These are phyloP conservation scores for Botrytis fragariae DNA, from an alignment of 2,329 filamentous ascomycete genomes.

Conservation along the genomic window DNA sequence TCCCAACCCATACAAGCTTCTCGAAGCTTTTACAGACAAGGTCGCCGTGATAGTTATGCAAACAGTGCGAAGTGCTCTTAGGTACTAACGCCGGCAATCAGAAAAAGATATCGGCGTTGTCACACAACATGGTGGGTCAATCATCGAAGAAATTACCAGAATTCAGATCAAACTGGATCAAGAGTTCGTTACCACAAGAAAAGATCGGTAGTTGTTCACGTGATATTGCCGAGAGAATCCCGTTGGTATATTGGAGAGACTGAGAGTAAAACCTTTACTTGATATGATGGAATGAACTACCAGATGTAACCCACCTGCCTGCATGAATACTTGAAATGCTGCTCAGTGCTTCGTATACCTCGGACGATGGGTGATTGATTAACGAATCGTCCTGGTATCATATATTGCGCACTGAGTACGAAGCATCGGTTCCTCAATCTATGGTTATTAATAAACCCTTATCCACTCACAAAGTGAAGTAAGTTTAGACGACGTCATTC, in stretches of 20 bases:
- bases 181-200: not conserved
- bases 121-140: not conserved
- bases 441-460: not conserved
- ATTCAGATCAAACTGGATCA: not conserved
- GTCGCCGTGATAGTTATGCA: not conserved
- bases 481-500: not conserved
- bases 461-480: not conserved
- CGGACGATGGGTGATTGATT: not conserved
- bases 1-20: not conserved
- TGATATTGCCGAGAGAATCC: not conserved
- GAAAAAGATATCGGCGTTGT: not conserved
- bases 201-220: not conserved
- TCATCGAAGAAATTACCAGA: not conserved
- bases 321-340: not conserved
- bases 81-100: not conserved
- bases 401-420: not conserved
- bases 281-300: not conserved
- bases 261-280: not conserved
- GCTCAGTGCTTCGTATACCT: not conserved
- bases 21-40: not conserved
- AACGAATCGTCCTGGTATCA: too few relatives aligned
- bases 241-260: not conserved
- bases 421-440: not conserved
- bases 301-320: not conserved
- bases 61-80: not conserved